These are phyloP conservation scores for Gossypium mustelinum DNA, from an alignment of 345 rosid genomes.

Conservation along the genomic window DNA sequence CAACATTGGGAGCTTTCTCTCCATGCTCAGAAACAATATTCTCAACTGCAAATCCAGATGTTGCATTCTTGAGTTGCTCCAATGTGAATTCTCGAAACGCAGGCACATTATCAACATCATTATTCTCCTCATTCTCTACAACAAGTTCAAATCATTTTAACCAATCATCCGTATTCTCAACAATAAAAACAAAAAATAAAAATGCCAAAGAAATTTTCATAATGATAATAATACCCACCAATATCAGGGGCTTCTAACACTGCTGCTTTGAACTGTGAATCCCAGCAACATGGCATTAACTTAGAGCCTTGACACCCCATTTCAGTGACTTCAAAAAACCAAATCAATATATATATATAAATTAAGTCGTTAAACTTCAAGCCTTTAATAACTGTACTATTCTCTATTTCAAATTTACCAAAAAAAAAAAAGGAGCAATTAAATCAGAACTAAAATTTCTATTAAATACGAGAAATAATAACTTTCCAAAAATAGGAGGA, in stretches of 20 bases:
- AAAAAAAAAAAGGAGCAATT: neutral
- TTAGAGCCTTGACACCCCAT: slow-evolving; percentile 70
- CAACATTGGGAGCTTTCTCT: slow-evolving; percentile 90
- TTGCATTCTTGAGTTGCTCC: slow-evolving; percentile 71
- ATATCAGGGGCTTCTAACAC: slow-evolving; percentile 57
- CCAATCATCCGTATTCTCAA: neutral
- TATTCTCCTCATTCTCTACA: slow-evolving; percentile 50
- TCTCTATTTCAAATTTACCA: neutral
- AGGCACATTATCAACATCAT: slow-evolving; percentile 39
- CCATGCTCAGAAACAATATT: slow-evolving; percentile 93
- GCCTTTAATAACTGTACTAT: neutral
- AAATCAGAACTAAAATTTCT: neutral
- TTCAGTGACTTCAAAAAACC: slow-evolving; percentile 15
- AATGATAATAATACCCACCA: slow-evolving; percentile 41
- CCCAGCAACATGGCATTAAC: slow-evolving; percentile 47
- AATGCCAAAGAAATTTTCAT: neutral
- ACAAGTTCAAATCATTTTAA: neutral
- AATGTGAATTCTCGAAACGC: slow-evolving; percentile 59
- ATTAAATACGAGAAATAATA: slow-evolving; percentile 2
- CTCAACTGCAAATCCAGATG: slow-evolving; percentile 83
- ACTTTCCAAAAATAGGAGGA: slow-evolving; percentile 2
- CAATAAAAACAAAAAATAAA: neutral
- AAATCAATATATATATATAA: neutral
- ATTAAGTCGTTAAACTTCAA: neutral
- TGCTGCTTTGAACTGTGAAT: slow-evolving; percentile 60